A percentile compares a stretch with the other conserved stretches of the same genome.
phyloP scores from a whole-genome alignment of 2,329 filamentous ascomycete species.

The Trichoderma semiorbis region DNA sequence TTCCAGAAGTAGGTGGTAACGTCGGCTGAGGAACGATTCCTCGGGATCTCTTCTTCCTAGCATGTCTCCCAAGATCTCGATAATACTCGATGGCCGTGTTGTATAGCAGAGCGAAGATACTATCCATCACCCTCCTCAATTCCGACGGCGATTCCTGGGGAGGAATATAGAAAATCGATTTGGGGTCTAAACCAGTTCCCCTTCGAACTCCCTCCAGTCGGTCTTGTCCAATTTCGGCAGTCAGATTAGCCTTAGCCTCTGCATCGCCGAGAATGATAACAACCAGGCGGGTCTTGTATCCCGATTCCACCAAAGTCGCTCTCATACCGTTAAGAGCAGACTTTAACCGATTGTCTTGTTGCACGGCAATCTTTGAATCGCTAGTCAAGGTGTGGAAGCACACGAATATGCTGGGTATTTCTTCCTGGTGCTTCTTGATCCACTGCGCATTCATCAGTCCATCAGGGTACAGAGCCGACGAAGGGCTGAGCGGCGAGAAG shows the following conservation, averaged over 20 bases:
- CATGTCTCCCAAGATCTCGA: constrained; percentile 86
- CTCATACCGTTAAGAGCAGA: constrained; percentile 79
- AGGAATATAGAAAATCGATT: constrained; percentile 81
- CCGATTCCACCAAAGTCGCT: constrained; percentile 61
- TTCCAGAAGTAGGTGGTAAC: constrained; percentile 75
- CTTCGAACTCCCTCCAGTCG: constrained; percentile 75
- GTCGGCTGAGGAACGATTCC: constrained; percentile 76
- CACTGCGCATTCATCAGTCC: constrained; percentile 78
- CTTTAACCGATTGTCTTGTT: constrained; percentile 86
- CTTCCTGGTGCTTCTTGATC: constrained; percentile 83
- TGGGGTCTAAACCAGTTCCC: constrained; percentile 76
- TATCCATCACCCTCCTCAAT: constrained; percentile 68
- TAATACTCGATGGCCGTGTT: constrained; percentile 83
- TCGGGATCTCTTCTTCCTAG: constrained; percentile 80
- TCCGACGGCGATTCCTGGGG: constrained; percentile 69
- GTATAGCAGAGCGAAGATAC: constrained; percentile 69
- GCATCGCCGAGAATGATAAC: constrained; percentile 53
- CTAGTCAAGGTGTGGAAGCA: constrained; percentile 76
- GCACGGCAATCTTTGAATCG: constrained; percentile 67
- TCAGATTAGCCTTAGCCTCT: constrained; percentile 28
- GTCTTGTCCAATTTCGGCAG: constrained; percentile 66
- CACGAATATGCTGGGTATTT: constrained; percentile 75
- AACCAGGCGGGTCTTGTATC: constrained; percentile 73
- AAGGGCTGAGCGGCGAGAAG: constrained; percentile 82
- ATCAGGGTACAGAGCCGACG: constrained; percentile 82